Percentiles rank a stretch among this genome's conserved stretches.
Evolutionary conservation across 768 basidiomycete genomes (phyloP).

Genomic region (Tylopilus subfusipes): DNA sequence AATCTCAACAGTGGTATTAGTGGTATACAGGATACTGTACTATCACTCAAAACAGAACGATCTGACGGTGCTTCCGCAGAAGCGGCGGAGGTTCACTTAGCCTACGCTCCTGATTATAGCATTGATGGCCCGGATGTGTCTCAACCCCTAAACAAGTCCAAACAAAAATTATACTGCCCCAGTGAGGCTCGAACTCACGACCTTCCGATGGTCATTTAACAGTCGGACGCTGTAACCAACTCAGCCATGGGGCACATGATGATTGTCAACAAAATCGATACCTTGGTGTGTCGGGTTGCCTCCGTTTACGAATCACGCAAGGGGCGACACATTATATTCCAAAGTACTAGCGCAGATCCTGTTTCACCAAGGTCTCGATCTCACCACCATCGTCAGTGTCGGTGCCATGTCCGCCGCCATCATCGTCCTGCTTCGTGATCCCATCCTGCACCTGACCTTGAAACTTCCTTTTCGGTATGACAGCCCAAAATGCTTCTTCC

Average conservation of each 20-base stretch:
- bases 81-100: background rate
- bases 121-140: no score
- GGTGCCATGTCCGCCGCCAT: background rate
- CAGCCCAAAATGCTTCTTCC: slow-evolving; percentile 81
- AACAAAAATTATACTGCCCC: slow-evolving; percentile 37
- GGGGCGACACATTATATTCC: background rate
- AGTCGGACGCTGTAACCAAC: slow-evolving; percentile 51
- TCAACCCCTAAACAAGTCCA: no score
- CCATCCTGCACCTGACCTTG: slow-evolving; percentile 29
- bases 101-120: background rate
- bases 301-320: background rate
- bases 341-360: background rate
- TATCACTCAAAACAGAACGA: background rate
- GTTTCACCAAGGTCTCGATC: background rate
- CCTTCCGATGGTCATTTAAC: slow-evolving; percentile 44
- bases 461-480: slow-evolving; percentile 92
- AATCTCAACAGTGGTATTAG: slow-evolving; percentile 3
- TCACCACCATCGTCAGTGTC: background rate
- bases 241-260: slow-evolving; percentile 46
- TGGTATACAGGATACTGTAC: slow-evolving; percentile 2
- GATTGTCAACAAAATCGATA: background rate
- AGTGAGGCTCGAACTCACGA: slow-evolving; percentile 54
- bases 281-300: background rate
- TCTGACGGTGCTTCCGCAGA: background rate
- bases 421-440: background rate